phyloP scores from a whole-genome alignment of 306 rosid species.

The Canavalia ensiformis region DNA sequence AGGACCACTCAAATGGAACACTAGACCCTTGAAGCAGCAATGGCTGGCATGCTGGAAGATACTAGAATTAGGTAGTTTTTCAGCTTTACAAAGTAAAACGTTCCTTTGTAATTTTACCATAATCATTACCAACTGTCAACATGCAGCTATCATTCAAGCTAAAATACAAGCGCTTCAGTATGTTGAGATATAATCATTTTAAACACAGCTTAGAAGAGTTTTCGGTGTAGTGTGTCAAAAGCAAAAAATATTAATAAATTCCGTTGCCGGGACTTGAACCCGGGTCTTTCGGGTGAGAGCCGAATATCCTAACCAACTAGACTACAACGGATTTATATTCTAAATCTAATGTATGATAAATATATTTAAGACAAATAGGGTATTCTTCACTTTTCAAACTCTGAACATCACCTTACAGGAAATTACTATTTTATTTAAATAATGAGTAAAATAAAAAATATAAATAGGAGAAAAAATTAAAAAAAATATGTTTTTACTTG shows the following conservation, averaged over 20 bases:
- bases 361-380: too few relatives aligned
- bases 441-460: too few relatives aligned
- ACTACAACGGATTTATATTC: constrained; percentile 58
- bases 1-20: constrained; percentile 81
- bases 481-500: too few relatives aligned
- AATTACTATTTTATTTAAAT: too few relatives aligned
- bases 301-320: constrained; percentile 66
- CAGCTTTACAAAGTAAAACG: too few relatives aligned
- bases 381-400: too few relatives aligned
- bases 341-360: too few relatives aligned
- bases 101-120: background rate
- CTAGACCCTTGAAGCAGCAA: constrained; percentile 60
- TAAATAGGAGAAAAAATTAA: too few relatives aligned
- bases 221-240: too few relatives aligned
- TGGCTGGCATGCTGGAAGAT: constrained; percentile 29
- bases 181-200: background rate
- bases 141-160: background rate
- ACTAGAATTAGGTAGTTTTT: background rate
- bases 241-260: background rate
- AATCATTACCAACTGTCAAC: background rate
- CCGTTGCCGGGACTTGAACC: constrained; percentile 76
- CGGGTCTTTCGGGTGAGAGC: constrained; percentile 65
- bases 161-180: background rate
- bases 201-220: too few relatives aligned
- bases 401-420: too few relatives aligned